These are phyloP conservation scores for Exophiala spinifera DNA, from an alignment of 2,329 filamentous ascomycete species.

Conservation along the genomic window DNA sequence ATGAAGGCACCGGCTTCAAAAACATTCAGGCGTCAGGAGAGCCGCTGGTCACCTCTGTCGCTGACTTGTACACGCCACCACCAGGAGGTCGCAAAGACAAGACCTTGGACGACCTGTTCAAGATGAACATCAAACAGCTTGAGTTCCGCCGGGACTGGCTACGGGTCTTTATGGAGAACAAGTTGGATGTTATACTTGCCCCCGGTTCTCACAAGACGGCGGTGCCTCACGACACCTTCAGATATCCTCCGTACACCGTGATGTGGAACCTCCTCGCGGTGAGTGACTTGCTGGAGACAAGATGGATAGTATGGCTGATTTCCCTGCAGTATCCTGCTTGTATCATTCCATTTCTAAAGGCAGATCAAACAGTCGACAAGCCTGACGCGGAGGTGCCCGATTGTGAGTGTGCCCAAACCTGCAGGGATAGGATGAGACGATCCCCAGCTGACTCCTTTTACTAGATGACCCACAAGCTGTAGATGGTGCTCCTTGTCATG, in stretches of 20 bases:
- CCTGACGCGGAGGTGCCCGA: constrained; percentile 13
- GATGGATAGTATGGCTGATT: constrained; percentile 4
- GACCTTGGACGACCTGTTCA: constrained; percentile 14
- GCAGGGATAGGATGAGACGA: constrained; percentile 31
- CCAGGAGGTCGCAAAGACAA: constrained; percentile 13
- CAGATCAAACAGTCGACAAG: constrained; percentile 42
- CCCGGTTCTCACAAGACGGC: constrained; percentile 61
- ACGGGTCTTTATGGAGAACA: constrained; percentile 34
- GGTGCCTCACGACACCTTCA: constrained; percentile 57
- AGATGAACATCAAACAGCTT: constrained; percentile 13
- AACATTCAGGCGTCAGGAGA: constrained; percentile 33
- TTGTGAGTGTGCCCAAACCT: constrained; percentile 8
- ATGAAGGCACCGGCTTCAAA: constrained; percentile 23
- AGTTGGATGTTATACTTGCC: constrained; percentile 60
- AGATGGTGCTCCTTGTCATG: constrained; percentile 30
- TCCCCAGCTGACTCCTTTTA: constrained; percentile 30
- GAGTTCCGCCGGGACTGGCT: constrained; percentile 19
- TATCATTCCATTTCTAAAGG: constrained; percentile 46
- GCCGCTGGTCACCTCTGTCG: constrained; percentile 20
- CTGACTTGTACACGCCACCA: constrained; percentile 19
- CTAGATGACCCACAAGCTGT: constrained; percentile 36
- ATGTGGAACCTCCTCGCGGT: constrained; percentile 57
- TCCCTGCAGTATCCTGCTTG: constrained; percentile 48
- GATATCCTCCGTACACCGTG: constrained; percentile 43
- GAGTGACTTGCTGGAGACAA: constrained; percentile 27